These are phyloP conservation scores for Podaxis mareebaensis DNA, from an alignment of 768 basidiomycete genomes.

Conservation along the genomic window DNA sequence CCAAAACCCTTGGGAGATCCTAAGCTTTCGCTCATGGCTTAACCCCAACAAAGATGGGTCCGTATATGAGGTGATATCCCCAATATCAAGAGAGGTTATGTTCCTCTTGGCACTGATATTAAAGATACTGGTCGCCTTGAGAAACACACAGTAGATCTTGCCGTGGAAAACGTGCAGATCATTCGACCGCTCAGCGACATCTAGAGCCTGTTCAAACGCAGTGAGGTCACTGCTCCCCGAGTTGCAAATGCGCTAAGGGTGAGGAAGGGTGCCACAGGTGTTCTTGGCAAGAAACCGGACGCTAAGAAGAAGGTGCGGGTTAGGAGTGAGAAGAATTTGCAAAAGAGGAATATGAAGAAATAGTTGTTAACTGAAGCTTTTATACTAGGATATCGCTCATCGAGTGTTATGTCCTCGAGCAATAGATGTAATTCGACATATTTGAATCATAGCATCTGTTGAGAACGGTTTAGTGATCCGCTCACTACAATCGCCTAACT, in stretches of 20 bases:
- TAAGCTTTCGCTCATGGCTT: no score
- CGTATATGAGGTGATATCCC: background rate
- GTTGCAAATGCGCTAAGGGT: background rate
- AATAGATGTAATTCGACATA: no score
- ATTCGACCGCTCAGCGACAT: background rate
- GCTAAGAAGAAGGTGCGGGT: constrained; percentile 53
- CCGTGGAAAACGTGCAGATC: constrained; percentile 1
- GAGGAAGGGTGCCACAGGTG: no score
- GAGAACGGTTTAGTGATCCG: no score
- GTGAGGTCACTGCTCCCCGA: background rate
- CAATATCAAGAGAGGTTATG: background rate
- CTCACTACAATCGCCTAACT: no score
- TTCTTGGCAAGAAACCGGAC: no score
- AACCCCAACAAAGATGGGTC: background rate
- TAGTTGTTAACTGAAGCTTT: constrained; percentile 17
- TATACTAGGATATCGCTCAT: background rate
- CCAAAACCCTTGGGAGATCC: no score
- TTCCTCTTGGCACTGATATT: background rate
- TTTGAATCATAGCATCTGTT: no score
- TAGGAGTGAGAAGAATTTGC: constrained; percentile 52
- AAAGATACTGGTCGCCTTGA: constrained; percentile 21
- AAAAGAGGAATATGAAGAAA: constrained; percentile 63
- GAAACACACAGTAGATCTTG: background rate
- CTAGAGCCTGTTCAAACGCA: background rate
- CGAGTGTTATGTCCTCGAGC: background rate